Percentiles rank a stretch among this genome's conserved stretches.
Conservation (phyloP, 192 early-diverging fungal species). For the Chytriomyces sp. region DNA sequence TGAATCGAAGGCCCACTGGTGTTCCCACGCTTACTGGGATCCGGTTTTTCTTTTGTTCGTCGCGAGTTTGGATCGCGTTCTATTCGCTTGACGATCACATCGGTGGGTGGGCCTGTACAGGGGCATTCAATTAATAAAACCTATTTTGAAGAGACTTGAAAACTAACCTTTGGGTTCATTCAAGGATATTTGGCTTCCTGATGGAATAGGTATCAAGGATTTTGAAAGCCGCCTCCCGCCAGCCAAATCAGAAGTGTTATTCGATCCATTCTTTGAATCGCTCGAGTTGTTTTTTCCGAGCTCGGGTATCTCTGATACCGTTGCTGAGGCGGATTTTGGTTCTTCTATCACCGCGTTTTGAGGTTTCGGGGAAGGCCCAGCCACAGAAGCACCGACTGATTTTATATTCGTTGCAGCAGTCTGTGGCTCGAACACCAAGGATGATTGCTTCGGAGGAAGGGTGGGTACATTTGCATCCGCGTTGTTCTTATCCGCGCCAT, state of each 20-base stretch:
- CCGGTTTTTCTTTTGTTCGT: neutral
- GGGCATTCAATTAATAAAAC: neutral
- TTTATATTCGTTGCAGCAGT: constrained; percentile 15
- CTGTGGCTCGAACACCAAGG: neutral
- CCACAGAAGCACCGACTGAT: constrained; percentile 27
- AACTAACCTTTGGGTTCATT: neutral
- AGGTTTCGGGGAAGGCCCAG: neutral
- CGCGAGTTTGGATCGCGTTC: constrained; percentile 32
- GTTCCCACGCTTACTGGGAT: neutral
- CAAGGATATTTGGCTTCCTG: neutral
- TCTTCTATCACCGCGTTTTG: constrained; percentile 15
- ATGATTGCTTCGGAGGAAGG: neutral
- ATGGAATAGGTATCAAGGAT: neutral
- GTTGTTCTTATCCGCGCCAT: neutral
- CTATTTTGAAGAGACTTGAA: neutral
- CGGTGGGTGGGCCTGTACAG: neutral
- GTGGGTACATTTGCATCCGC: neutral
- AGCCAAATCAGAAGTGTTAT: neutral
- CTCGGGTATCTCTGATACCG: neutral
- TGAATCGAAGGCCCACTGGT: constrained; percentile 1
- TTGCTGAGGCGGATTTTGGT: neutral
- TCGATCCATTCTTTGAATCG: neutral
- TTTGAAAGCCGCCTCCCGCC: neutral
- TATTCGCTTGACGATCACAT: constrained; percentile 29
- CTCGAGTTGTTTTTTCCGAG: neutral